Evolutionary conservation across 192 early-diverging fungal species (phyloP).

Genomic region (Coemansia sp.): DNA sequence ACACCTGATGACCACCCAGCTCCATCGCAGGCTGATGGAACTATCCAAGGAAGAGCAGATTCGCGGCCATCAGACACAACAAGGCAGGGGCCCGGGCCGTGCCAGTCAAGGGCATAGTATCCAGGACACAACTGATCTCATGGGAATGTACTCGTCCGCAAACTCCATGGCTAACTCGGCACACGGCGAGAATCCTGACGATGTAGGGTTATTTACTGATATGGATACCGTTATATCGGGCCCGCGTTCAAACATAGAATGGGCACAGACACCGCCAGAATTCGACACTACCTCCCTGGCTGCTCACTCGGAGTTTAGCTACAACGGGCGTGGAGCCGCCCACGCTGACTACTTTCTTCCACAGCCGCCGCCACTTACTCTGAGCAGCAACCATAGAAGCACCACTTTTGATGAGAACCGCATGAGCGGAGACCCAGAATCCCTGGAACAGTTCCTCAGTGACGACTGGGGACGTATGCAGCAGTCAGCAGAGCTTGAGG

Average conservation of each 20-base stretch:
- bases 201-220: neutral
- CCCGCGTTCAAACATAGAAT: neutral
- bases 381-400: slow-evolving; percentile 27
- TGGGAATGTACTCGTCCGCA: neutral
- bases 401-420: slow-evolving; percentile 36
- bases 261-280: slow-evolving; percentile 6
- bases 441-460: slow-evolving; percentile 37
- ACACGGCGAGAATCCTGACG: neutral
- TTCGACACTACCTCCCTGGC: neutral
- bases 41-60: slow-evolving; percentile 21
- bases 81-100: neutral
- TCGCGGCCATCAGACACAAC: neutral
- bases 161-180: neutral
- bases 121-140: neutral
- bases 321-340: neutral
- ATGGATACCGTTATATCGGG: neutral
- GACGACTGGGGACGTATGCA: slow-evolving; percentile 54
- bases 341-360: slow-evolving; percentile 4
- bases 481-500: slow-evolving; percentile 32
- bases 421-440: slow-evolving; percentile 30
- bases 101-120: neutral
- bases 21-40: slow-evolving; percentile 46
- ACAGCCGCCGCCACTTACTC: neutral
- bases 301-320: neutral
- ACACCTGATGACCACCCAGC: slow-evolving; percentile 45